Evolutionary conservation across 495 filamentous ascomycete species (phyloP), one percentile per base, ranked within the genome.

Genomic region (Aspergillus kassunensis): DNA sequence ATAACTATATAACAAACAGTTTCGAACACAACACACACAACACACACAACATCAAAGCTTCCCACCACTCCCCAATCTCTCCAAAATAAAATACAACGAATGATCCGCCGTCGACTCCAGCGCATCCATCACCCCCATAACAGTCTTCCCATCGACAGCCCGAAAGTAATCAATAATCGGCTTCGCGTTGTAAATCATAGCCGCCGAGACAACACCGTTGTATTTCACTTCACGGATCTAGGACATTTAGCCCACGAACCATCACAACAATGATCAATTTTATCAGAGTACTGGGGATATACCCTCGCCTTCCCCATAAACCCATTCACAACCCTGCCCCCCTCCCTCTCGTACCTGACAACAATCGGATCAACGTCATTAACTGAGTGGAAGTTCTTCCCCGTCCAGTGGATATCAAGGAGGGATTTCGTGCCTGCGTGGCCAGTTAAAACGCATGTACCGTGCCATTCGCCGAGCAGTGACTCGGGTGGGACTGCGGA

Each of bases 91-190:
- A 21, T 31, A 50, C 15, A 50, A 19, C 25, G 5, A 20, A 29
- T 50, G 23, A 31, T 31, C 47, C 10, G 21, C 47, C 21, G 4
- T 25, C 9, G 70, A 63, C 88, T 85, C 45, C 73, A 76, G 62
- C 89, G 83, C 2, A 79, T 81, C 63, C 61, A 70, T 68, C 18
- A 57, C 55, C 6, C 63, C 61, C 5, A 59, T 55, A 33, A 66
- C 53, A 21, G 62, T 49, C 8, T 63, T 53, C 15, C 58, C 57
- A 36, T 55, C 51, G 10, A 67, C 57, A 13, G 42, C 35, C 11
- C 67, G 59, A 37, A 67, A 70, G 37, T 67, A 44, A 24, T 67
- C 67, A 40, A 64, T 58, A 19, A 64, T 54, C 6, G 64, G 64
- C 10, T 43, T 43, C 7, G 58, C 40, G 35, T 70, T 65, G 31